Percentiles rank a stretch among this genome's conserved stretches.
phyloP scores from a whole-genome alignment of 106 monocot species.

The Gastrodia elata region DNA sequence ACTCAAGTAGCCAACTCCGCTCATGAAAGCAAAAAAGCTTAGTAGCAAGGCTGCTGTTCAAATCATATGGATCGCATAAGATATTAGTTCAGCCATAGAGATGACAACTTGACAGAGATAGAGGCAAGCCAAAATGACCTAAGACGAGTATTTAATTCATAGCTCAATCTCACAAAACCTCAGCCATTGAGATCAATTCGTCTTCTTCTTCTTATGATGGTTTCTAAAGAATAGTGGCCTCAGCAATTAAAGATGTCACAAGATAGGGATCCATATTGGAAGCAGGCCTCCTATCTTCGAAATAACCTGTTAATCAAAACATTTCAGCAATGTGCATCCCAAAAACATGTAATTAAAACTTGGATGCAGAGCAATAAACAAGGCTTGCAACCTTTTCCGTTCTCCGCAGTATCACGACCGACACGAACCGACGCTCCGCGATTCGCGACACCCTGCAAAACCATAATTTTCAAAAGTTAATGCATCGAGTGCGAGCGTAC shows the following conservation, averaged over 20 bases:
- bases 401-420: slow-evolving; percentile 46
- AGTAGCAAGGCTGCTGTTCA: too few relatives aligned
- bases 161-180: neutral
- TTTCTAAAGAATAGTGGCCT: slow-evolving; percentile 14
- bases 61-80: too few relatives aligned
- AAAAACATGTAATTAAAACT: neutral
- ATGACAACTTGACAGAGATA: too few relatives aligned
- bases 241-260: slow-evolving; percentile 18
- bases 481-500: neutral
- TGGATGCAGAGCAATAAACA: neutral
- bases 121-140: neutral
- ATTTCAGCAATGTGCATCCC: neutral
- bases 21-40: too few relatives aligned
- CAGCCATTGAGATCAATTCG: neutral
- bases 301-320: slow-evolving; percentile 5
- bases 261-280: slow-evolving; percentile 20
- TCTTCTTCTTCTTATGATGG: neutral
- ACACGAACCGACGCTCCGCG: slow-evolving; percentile 49
- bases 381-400: slow-evolving; percentile 35
- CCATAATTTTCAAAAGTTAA: neutral
- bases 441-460: slow-evolving; percentile 40
- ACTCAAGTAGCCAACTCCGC: too few relatives aligned
- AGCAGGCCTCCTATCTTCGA: slow-evolving; percentile 17
- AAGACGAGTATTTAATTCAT: neutral
- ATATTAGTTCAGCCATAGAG: too few relatives aligned